Conservation (phyloP, 768 basidiomycete species). For the Lactifluus volemus region DNA sequence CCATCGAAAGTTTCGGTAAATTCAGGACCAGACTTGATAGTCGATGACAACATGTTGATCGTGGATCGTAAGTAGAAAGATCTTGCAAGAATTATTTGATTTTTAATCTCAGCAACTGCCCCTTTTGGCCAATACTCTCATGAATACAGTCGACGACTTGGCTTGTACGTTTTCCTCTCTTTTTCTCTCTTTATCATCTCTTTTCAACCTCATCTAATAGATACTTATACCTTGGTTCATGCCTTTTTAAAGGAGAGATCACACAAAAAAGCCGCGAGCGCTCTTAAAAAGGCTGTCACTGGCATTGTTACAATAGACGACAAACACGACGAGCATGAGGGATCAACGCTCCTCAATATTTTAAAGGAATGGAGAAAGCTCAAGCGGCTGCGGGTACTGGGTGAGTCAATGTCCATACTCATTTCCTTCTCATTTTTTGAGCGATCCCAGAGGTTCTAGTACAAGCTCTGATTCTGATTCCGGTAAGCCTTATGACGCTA, state of each 20-base stretch:
- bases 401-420: constrained; percentile 2
- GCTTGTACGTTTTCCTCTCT: not conserved
- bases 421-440: not conserved
- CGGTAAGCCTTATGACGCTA: not conserved
- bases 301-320: constrained; percentile 53
- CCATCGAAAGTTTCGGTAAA: constrained; percentile 66
- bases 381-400: constrained; percentile 5
- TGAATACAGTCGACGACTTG: not conserved
- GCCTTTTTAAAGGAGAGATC: constrained; percentile 58
- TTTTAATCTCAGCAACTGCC: too few relatives aligned
- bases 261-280: constrained; percentile 62
- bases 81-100: too few relatives aligned
- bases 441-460: not conserved
- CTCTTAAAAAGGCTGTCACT: constrained; percentile 67
- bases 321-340: constrained; percentile 34
- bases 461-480: constrained; percentile 21
- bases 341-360: constrained; percentile 55
- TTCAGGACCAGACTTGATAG: constrained; percentile 68
- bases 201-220: constrained; percentile 29
- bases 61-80: not conserved
- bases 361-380: constrained; percentile 52
- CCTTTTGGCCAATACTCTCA: not conserved
- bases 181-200: not conserved
- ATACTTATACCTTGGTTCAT: constrained; percentile 68
- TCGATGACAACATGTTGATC: constrained; percentile 4